Evolutionary conservation across 495 filamentous ascomycete species (phyloP).

Genomic region (Aspergillus taichungensis): DNA sequence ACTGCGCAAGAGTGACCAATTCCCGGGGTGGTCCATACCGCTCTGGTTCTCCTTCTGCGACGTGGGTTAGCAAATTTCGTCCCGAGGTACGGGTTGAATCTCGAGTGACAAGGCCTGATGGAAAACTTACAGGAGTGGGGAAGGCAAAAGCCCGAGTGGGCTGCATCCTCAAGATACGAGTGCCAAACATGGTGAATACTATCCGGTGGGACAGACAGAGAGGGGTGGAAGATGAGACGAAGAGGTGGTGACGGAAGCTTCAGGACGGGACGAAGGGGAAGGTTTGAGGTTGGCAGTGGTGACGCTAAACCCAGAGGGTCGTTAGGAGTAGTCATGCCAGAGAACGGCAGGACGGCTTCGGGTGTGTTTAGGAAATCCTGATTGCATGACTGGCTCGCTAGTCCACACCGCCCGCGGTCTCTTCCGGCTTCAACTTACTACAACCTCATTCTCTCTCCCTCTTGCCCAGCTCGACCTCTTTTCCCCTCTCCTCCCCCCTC

Average conservation of each 20-base stretch:
- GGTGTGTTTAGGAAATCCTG: constrained; percentile 31
- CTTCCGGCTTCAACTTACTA: constrained; percentile 27
- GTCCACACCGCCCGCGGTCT: constrained; percentile 30
- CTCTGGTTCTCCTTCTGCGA: constrained; percentile 72
- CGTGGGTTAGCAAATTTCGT: constrained; percentile 21
- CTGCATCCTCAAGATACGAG: constrained; percentile 49
- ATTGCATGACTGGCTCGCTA: constrained; percentile 38
- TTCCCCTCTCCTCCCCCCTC: constrained; percentile 8
- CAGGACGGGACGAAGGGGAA: constrained; percentile 11
- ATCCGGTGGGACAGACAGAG: constrained; percentile 1
- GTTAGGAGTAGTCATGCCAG: constrained; percentile 11
- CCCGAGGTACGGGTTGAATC: too few species aligned
- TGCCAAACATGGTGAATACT: constrained; percentile 53
- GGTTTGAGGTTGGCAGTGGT: constrained; percentile 12
- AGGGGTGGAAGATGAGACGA: constrained; percentile 11
- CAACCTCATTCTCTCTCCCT: constrained; percentile 17
- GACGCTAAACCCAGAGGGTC: not conserved
- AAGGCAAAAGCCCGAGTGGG: constrained; percentile 55
- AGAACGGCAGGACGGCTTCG: constrained; percentile 23
- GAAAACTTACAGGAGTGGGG: constrained; percentile 70
- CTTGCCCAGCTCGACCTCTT: constrained; percentile 12
- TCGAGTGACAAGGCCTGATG: not conserved
- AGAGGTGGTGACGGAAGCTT: constrained; percentile 16
- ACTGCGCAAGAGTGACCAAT: constrained; percentile 6
- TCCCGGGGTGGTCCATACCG: constrained; percentile 47